phyloP scores from a whole-genome alignment of 257 asterid species.

The Verbena officinalis region DNA sequence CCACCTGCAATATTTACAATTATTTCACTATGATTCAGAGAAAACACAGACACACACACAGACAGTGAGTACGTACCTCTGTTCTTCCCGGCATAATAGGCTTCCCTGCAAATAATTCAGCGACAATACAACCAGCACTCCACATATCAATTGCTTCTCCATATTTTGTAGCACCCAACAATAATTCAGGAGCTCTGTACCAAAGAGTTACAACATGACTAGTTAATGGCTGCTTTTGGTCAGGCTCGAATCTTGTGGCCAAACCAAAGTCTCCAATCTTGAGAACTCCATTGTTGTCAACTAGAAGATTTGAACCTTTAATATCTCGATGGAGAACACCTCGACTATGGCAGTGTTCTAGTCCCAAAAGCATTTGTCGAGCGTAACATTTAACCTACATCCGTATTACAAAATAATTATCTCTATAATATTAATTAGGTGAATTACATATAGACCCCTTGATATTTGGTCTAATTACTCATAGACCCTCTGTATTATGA shows the following conservation, averaged over 20 bases:
- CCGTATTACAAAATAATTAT: background rate
- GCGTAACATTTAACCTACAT: constrained; percentile 80
- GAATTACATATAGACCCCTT: too few species aligned
- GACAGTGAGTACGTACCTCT: too few species aligned
- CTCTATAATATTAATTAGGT: too few species aligned
- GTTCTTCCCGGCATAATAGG: constrained; percentile 99
- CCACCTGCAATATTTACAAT: too few species aligned
- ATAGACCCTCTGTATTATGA: too few species aligned
- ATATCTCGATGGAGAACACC: constrained; percentile 91
- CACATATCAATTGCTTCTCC: constrained; percentile 86
- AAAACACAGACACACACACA: too few species aligned
- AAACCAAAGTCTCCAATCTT: constrained; percentile 89
- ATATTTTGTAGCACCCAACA: constrained; percentile 83
- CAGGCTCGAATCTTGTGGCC: constrained; percentile 61
- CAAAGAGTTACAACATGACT: constrained; percentile 95
- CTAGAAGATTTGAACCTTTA: constrained; percentile 87
- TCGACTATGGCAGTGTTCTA: constrained; percentile 83
- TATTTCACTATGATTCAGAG: too few species aligned
- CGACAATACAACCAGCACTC: constrained; percentile 94
- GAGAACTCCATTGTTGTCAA: constrained; percentile 70
- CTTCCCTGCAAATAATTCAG: constrained; percentile 75
- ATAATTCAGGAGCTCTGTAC: constrained; percentile 96
- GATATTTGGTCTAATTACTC: too few species aligned
- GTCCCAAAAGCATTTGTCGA: constrained; percentile 74
- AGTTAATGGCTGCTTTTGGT: constrained; percentile 72